phyloP scores from a whole-genome alignment of 164 flowering plant species.

The Chimonanthus praecox region DNA sequence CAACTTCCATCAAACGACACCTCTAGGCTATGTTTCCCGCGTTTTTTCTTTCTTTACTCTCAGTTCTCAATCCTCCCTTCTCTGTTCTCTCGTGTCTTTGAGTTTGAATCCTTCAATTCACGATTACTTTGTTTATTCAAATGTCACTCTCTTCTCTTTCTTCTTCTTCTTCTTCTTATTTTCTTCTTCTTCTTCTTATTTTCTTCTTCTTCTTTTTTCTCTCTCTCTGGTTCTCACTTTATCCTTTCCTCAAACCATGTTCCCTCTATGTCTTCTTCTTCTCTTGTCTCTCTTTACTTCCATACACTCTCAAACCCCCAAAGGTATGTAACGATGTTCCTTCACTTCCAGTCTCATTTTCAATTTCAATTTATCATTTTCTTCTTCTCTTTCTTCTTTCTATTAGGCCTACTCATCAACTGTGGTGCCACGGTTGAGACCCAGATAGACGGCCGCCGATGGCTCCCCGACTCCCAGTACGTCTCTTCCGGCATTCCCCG shows the following conservation, averaged over 20 bases:
- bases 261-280: slow-evolving; percentile 23
- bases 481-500: slow-evolving; percentile 45
- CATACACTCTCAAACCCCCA: slow-evolving; percentile 26
- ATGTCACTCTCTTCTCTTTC: slow-evolving; percentile 17
- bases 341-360: neutral
- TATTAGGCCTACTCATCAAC: slow-evolving; percentile 48
- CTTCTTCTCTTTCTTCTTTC: neutral
- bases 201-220: slow-evolving; percentile 8
- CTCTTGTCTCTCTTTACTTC: slow-evolving; percentile 28
- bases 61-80: neutral
- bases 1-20: neutral
- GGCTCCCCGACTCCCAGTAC: slow-evolving; percentile 56
- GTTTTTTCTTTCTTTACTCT: neutral
- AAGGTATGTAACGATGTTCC: slow-evolving; percentile 17
- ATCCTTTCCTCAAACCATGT: slow-evolving; percentile 22
- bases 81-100: neutral
- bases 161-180: slow-evolving; percentile 5
- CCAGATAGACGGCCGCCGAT: slow-evolving; percentile 34
- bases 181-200: slow-evolving; percentile 9
- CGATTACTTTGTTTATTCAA: neutral
- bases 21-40: neutral
- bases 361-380: neutral
- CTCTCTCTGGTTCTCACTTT: slow-evolving; percentile 16
- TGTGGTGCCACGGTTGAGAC: slow-evolving; percentile 55
- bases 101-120: slow-evolving; percentile 10